Evolutionary conservation across 441 rosid genomes (phyloP), one percentile per base, ranked within the genome.

Genomic region (Monsonia emarginata): DNA sequence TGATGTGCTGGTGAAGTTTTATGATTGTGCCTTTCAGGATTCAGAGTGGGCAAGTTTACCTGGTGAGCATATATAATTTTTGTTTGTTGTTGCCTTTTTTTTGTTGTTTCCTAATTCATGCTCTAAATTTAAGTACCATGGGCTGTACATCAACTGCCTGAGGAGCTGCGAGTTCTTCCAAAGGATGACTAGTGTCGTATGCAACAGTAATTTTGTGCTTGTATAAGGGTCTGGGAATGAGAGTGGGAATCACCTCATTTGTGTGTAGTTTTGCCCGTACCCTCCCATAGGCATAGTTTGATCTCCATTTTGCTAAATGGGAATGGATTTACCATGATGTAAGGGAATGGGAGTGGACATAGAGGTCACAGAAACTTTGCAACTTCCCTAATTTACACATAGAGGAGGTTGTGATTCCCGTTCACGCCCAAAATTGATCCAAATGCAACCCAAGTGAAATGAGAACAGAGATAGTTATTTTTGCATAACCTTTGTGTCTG

Each of bases 41-140:
- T 82, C 95, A 1, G 83, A 82, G 26, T 94, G 96, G 99, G 67
- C 72, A 30, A 79, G 80, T 74, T 83, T 94, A 70, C 96, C 94
- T 3, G 99, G 97, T 91, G 69, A 67, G 57, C n/a, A 57, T 63
- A 40, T 60, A 10, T 9, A 25, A 14, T 60, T 60, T 31, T 60
- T 31, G 25, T 8, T 28, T 5, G 4, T 30, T 31, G 19, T 60
- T 27, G 2, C 40, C 1, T 57, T 31, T 60, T 6, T n/a, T 60
- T 6, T n/a, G 25, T 60, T 14, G 40, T 60, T 28, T 31, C 16
- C 22, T 60, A 26, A 28, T 59, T 60, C 40, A 69, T 59, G 1
- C 67, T 6, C 61, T 27, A 14, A 1, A 25, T 62, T 30, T 26
- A 61, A 48, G 16, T 69, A 28, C 61, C 42, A 30, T 11, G 61